Evolutionary conservation across 2,329 filamentous ascomycete genomes (phyloP).

Genomic region (Aureobasidium sp.): DNA sequence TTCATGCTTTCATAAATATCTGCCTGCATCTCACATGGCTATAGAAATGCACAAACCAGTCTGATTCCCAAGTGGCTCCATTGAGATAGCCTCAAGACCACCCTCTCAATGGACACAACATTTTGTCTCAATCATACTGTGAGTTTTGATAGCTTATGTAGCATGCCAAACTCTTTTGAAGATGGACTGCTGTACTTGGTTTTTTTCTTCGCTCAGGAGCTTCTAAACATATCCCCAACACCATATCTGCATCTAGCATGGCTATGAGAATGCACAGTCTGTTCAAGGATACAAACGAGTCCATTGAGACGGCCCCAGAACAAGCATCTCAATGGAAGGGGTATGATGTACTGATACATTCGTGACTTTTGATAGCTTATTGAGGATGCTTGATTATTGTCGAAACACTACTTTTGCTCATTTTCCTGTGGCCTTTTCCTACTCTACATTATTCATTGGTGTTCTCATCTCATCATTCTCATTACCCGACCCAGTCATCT

Average conservation of each 20-base stretch:
- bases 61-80: neutral
- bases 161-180: neutral
- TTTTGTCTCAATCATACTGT: no score
- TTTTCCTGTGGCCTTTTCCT: neutral
- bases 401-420: neutral
- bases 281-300: neutral
- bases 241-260: no score
- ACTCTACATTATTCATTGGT: neutral
- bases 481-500: neutral
- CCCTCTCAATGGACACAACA: neutral
- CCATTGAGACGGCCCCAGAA: neutral
- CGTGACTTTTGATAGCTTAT: neutral
- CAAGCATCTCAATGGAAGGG: neutral
- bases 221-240: neutral
- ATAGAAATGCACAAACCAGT: neutral
- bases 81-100: neutral
- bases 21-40: neutral
- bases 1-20: neutral
- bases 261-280: neutral
- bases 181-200: neutral
- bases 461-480: neutral
- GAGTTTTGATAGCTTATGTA: neutral
- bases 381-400: neutral
- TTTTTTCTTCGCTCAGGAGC: neutral
- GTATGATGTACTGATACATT: neutral